A percentile compares a stretch with the other conserved stretches of the same genome.
phyloP scores from a whole-genome alignment of 805 yeast genomes.

The Sugiyamaella marilandica region DNA sequence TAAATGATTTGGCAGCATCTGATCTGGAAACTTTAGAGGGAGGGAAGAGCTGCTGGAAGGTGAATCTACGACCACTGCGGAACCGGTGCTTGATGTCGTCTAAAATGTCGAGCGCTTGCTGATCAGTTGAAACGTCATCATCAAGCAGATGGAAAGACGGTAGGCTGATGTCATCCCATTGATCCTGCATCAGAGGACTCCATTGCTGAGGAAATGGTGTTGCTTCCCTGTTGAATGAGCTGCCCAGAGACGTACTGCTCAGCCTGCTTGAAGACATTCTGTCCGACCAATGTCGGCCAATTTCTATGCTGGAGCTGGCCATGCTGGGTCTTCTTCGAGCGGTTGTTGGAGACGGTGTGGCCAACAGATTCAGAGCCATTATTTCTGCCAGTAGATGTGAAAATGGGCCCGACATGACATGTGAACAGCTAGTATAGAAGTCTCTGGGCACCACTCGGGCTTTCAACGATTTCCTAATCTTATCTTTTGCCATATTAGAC shows the following conservation, averaged over 20 bases:
- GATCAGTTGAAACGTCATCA: not conserved
- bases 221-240: not conserved
- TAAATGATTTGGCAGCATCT: slow-evolving; percentile 1
- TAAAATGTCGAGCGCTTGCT: not conserved
- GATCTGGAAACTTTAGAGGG: not conserved
- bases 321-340: not conserved
- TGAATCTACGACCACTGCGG: not conserved
- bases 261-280: not conserved
- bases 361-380: not conserved
- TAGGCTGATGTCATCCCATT: no score
- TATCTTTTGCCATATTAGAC: not conserved
- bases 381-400: not conserved
- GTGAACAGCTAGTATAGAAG: not conserved
- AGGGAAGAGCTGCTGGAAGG: not conserved
- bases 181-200: not conserved
- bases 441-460: not conserved
- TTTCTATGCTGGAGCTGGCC: slow-evolving; percentile 2
- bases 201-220: not conserved
- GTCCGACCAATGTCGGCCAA: slow-evolving; percentile 3
- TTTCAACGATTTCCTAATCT: not conserved
- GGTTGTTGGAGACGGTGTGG: not conserved
- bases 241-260: not conserved
- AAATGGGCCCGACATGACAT: not conserved
- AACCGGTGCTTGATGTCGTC: not conserved
- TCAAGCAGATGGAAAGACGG: not conserved